Evolutionary conservation across 73 alveolate species (phyloP), one percentile per base, ranked within the genome.

Genomic region (Loxodes magnus): DNA sequence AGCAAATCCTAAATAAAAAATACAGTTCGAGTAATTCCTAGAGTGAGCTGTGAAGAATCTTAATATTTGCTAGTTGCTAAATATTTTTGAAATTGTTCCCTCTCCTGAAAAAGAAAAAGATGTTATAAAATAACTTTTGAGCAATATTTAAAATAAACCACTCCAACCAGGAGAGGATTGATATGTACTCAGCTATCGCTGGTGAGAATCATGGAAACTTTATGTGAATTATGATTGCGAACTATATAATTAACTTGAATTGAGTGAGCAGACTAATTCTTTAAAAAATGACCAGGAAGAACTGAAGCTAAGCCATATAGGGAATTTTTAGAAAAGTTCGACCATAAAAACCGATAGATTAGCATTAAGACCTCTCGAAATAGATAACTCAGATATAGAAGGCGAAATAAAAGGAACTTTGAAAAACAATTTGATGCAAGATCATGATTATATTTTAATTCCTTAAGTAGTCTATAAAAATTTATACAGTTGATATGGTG

Each of bases 401-500:
- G 88, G 86, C 2, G 88, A 77, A 43, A 58, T 52, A 28, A 51
- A 66, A 24, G 85, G 83, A 19, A 74, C 77, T 51, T 49, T 83
- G 26, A 65, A 67, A 51, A 50, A 57, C 4, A 80, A 67, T 23
- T 37, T 80, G 3, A 34, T 74, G 23, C 69, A 58, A 52, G 67
- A 78, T 31, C 49, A 73, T 27, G 95, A 83, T 51, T 76, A 71
- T 58, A 51, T 83, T 4, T 44, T 71, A 33, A 25, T 83, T 5
- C 89, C 89, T 4, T 74, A 79, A 37, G 69, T 38, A 16, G 88
- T 87, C 1, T 83, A 91, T 91, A 52, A 64, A 20, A 28, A 35
- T n/a, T 50, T 83, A 5, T 39, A 55, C 12, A 25, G 41, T 30
- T 83, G 95, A 91, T 83, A 83, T 52, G 90, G 89, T 30, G 89